Base-by-base conservation (phyloP, 148 eudicot genomes). In the Heliamphora exappendiculata region DNA sequence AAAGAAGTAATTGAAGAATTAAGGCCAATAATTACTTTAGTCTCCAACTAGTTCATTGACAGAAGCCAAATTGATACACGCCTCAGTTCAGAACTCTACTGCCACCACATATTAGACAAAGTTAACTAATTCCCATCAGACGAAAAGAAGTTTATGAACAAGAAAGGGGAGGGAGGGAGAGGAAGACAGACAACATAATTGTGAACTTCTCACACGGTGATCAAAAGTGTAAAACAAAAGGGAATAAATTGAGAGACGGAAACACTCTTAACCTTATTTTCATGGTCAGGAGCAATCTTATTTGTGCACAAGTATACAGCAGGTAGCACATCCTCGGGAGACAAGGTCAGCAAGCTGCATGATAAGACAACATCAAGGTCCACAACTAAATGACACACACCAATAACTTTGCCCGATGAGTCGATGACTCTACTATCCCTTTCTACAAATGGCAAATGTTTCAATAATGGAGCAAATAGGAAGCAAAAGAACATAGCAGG, bases 241-340 rank as follows among this genome's bases (percentile, higher is more conserved):
- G 44, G 49, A 14, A 37, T 24, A 20, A n/a, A 50, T 10, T 36
- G 20, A 64, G 12, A 49, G 31, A 50, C 31, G 29, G 29, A 57
- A 77, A 63, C 24, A 65, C 8, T 78, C 85, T n/a, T 58, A 84
- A 96, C 98, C 97, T 86, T 86, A 76, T 93, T 96, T 79, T 96
- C 99, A 87, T 93, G 97, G 79, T 93, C 99, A 76, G 99, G 92
- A 39, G 95, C 97, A 80, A 96, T 89, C 90, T 91, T 96, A 80
- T 96, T 90, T 65, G 94, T 89, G 85, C 99, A 96, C 81, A 96
- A 91, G 78, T 93, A 96, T 62, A 91, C 93, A 59, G 98, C 95
- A 68, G 98, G 98, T 26, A 93, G 87, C 63, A 96, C 97, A 86
- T 96, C 99, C 72, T 86, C 89, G 33, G 94, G 92, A 74, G 97